Evolutionary conservation across 2,329 filamentous ascomycete genomes (phyloP).

Genomic region (Beauveria brongniartii): DNA sequence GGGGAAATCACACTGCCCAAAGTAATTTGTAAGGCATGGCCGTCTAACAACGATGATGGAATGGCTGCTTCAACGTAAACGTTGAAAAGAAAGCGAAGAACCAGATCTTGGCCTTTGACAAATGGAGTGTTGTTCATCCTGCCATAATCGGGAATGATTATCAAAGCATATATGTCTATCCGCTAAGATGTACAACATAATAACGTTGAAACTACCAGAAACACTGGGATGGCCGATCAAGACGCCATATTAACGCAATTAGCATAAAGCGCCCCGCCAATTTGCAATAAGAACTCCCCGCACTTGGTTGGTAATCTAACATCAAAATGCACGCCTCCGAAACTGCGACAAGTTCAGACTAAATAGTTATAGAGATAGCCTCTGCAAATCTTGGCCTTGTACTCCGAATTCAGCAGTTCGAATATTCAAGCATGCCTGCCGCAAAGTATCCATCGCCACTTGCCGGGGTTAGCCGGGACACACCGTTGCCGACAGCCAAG

Average conservation of each 20-base stretch:
- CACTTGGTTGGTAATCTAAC: constrained; percentile 6
- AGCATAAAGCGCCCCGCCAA: not conserved
- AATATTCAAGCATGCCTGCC: not conserved
- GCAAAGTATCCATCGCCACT: constrained; percentile 41
- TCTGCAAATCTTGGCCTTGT: not conserved
- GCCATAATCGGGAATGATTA: no score
- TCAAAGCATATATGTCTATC: no score
- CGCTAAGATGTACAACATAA: no score
- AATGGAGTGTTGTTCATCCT: no score
- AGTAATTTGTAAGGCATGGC: no score
- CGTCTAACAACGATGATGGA: not conserved
- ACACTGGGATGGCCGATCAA: not conserved
- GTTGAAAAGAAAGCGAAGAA: not conserved
- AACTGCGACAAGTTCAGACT: not conserved
- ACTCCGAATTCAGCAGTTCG: not conserved
- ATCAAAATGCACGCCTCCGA: not conserved
- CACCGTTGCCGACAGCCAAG: constrained; percentile 48
- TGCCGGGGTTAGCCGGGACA: constrained; percentile 47
- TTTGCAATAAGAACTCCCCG: not conserved
- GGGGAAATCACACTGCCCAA: no score
- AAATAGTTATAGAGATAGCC: not conserved
- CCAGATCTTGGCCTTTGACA: not conserved
- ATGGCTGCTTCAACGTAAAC: not conserved
- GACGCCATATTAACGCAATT: not conserved
- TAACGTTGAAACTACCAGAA: not conserved